Conservation (phyloP, 1,284 basidiomycete species). For the Marasmius fiardii region DNA sequence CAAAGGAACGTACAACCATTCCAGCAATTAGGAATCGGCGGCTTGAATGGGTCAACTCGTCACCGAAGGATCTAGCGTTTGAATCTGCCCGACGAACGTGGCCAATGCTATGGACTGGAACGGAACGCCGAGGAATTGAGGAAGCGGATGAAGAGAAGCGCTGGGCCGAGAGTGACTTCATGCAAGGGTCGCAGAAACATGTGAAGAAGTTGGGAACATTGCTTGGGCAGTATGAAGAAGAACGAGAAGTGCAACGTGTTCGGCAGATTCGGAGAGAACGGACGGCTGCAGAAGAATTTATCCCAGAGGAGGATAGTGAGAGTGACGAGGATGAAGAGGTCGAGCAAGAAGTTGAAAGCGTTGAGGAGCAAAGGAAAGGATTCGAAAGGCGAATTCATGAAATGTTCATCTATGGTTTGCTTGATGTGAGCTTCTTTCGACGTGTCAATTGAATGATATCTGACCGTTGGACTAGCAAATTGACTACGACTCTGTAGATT, state of each 20-base stretch:
- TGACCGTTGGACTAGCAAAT: conserved; percentile 43
- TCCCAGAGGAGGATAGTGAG: conserved; percentile 66
- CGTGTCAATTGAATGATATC: neutral
- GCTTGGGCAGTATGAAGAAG: conserved; percentile 70
- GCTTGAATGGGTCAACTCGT: conserved; percentile 50
- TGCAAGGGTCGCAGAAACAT: conserved; percentile 54
- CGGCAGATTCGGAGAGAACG: conserved; percentile 42
- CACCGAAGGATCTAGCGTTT: conserved; percentile 53
- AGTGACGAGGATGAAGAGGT: conserved; percentile 34
- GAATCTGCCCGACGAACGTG: conserved; percentile 49
- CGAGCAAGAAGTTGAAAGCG: conserved; percentile 28
- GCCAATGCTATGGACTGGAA: conserved; percentile 65
- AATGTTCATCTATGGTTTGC: conserved; percentile 69
- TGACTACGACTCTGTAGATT: conserved; percentile 72
- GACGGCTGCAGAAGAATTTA: conserved; percentile 41
- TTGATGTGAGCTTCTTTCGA: conserved; percentile 49
- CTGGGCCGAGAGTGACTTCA: conserved; percentile 64
- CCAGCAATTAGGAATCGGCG: conserved; percentile 67
- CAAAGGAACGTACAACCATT: conserved; percentile 62
- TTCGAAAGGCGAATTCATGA: conserved; percentile 66
- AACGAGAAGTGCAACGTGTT: conserved; percentile 63
- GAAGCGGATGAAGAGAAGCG: conserved; percentile 61
- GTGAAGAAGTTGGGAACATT: conserved; percentile 68
- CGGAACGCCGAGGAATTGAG: conserved; percentile 41
- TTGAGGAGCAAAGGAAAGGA: conserved; percentile 39